Evolutionary conservation across 1,139 yeast species (phyloP).

Genomic region (Scheffersomyces titani): DNA sequence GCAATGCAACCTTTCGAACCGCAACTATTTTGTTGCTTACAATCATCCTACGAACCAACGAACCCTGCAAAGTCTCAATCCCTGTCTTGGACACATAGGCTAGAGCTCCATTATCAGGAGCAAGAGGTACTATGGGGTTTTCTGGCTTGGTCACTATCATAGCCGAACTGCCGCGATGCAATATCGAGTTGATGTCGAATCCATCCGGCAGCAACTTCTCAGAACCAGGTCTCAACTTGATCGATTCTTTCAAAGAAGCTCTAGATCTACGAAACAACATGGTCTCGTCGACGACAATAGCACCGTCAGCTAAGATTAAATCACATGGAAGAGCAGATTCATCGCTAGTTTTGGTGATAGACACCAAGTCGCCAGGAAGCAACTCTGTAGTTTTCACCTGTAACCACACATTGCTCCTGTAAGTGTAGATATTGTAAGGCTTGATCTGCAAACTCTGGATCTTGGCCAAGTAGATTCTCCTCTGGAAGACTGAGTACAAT

Average conservation of each 20-base stretch:
- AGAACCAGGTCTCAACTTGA: constrained; percentile 74
- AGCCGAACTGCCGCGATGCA: constrained; percentile 97
- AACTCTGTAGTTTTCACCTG: constrained; percentile 71
- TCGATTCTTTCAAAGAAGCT: constrained; percentile 90
- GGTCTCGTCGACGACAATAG: constrained; percentile 94
- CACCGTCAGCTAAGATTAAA: constrained; percentile 77
- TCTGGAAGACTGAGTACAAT: constrained; percentile 91
- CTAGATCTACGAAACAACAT: constrained; percentile 99
- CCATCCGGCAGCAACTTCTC: constrained; percentile 76
- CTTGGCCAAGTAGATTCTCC: constrained; percentile 91
- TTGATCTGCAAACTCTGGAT: constrained; percentile 97
- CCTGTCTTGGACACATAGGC: constrained; percentile 96
- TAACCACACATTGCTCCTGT: constrained; percentile 71
- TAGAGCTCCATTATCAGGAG: constrained; percentile 92
- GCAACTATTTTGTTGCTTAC: too few species aligned
- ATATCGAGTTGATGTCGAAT: constrained; percentile 81
- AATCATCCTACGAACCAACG: constrained; percentile 96
- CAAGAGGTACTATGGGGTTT: constrained; percentile 47
- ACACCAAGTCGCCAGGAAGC: constrained; percentile 91
- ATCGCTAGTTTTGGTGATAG: constrained; percentile 83
- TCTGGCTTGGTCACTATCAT: constrained; percentile 83
- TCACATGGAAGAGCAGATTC: constrained; percentile 98
- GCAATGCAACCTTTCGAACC: too few species aligned
- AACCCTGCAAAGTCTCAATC: constrained; percentile 97
- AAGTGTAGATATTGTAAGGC: constrained; percentile 77